Evolutionary conservation across 257 asterid genomes (phyloP), one percentile per base, ranked within the genome.

Genomic region (Plantago ovata): DNA sequence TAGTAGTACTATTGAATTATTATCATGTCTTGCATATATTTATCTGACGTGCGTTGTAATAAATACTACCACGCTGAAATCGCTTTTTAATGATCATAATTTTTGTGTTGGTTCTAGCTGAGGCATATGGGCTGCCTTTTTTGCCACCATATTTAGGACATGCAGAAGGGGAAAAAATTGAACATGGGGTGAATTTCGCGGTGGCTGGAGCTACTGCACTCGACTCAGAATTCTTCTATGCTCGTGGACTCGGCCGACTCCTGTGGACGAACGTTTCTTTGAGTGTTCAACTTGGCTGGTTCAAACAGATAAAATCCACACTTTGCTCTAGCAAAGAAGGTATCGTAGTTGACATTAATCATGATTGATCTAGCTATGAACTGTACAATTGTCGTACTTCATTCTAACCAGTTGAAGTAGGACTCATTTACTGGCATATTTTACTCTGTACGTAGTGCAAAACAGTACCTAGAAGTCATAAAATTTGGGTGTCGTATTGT

Each of bases 131-230:
- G 10, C 68, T 89, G 32, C 95, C 95, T 6, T 73, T 63, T 22
- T 43, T 84, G 58, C 74, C 81, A 4, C 97, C 94, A 0, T 89
- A 85, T 68, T 67, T 86, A 45, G 77, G 77, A 13, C 63, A 66
- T 9, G 67, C 50, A 2, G 65, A 73, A 39, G 82, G 71, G 7
- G 65, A 53, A 11, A 79, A 81, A 40, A 15, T 52, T 10, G 70
- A 62, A 19, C 84, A 81, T 22, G 97, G 97, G n/a, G 85, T 81
- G 47, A 89, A 85, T 48, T 89, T 89, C 56, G 97, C 97, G 0
- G 87, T 80, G 0, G 92, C 95, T 13, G 97, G 97, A 42, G 94
- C 97, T 10, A 89, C 97, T 15, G 94, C 95, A 19, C 33, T 83
- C 0, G 87, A 86, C 54, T 46, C 95, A 3, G 67, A 86, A 49